Evolutionary conservation across 129 eudicot genomes (phyloP), one percentile per base, ranked within the genome.

Genomic region (Sambucus nigra): DNA sequence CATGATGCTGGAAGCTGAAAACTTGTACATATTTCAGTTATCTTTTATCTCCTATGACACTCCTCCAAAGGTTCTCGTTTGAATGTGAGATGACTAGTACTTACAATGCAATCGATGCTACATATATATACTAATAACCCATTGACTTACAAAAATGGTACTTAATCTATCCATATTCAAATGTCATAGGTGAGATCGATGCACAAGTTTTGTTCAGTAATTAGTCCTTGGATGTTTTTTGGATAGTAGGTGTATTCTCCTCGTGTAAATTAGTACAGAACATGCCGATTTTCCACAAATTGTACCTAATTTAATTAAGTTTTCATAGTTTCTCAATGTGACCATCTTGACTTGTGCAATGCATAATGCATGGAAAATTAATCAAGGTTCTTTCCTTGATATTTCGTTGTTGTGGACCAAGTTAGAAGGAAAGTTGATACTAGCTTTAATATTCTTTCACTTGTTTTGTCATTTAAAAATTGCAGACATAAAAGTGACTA

Each of bases 21-120:
- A 58, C 65, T 61, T 59, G 59, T 60, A 66, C 83, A 81, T 76
- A 5, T 50, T 69, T 19, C 59, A 25, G 24, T 22, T 49, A 69
- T 50, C 27, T 57, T 33, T 47, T 63, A 17, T 51, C 47, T 60
- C 13, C 25, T 56, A 22, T 45, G 49, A 53, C 47, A 16, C 25
- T 51, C 46, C 22, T 28, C 11, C 55, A 64, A 31, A 12, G 25
- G 53, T 59, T 53, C 47, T 33, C 18, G 59, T 45, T 45, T 61
- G 53, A 66, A 42, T 63, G 69, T 63, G 55, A 72, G 68, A 27
- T 47, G 68, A 27, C 41, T 64, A 51, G 46, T 67, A 49, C 21
- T 52, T 28, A 28, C 60, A 59, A 46, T 44, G 16, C 29, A 44
- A 45, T 31, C 44, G 11, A 20, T 24, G 47, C 57, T 20, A 51